Conservation (phyloP, 352 stramenopile genomes). For the Phytophthora sojae region DNA sequence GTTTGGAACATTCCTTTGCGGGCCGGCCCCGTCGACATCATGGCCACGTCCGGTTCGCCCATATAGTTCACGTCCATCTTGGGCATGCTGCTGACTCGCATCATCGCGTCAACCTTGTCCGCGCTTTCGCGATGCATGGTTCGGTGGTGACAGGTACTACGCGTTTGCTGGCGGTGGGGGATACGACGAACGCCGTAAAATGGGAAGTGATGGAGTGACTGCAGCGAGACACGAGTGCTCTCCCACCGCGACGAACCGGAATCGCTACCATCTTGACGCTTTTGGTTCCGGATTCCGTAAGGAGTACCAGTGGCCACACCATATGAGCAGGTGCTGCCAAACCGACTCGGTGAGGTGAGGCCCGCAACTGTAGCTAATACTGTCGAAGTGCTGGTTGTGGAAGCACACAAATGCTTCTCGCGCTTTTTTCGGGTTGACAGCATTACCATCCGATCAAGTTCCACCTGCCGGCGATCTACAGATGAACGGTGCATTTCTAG, state of each 20-base stretch:
- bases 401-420: neutral
- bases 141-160: neutral
- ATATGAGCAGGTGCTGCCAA: constrained; percentile 14
- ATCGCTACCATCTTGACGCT: constrained; percentile 1
- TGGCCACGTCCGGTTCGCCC: constrained; percentile 36
- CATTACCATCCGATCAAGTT: constrained; percentile 13
- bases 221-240: constrained; percentile 6
- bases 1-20: constrained; percentile 26
- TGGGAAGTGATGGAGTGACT: constrained; percentile 17
- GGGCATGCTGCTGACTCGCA: constrained; percentile 23
- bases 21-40: constrained; percentile 32
- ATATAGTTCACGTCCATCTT: constrained; percentile 41
- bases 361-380: neutral
- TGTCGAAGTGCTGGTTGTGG: neutral
- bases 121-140: constrained; percentile 29
- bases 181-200: constrained; percentile 29
- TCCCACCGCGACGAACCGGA: constrained; percentile 10
- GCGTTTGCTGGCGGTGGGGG: too few relatives aligned
- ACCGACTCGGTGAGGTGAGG: neutral
- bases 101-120: constrained; percentile 28
- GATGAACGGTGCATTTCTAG: constrained; percentile 17
- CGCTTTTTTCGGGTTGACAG: constrained; percentile 13
- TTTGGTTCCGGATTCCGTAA: constrained; percentile 20
- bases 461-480: constrained; percentile 7
- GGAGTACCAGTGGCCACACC: constrained; percentile 5